Percentiles rank a stretch among this genome's conserved stretches.
Conservation (phyloP, 495 filamentous ascomycete genomes). For the Aspergillus campestris region DNA sequence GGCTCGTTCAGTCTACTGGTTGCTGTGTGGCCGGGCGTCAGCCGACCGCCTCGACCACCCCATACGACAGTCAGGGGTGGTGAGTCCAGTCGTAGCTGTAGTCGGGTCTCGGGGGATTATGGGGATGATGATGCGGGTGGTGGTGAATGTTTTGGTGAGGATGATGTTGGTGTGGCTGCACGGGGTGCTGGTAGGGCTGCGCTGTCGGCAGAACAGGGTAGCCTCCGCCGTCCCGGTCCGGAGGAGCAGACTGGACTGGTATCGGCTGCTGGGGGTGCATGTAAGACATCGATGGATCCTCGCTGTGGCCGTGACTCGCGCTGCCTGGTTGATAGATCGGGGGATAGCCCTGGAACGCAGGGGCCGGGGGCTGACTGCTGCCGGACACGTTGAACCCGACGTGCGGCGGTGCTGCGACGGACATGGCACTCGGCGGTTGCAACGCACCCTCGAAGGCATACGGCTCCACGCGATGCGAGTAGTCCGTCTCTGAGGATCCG, state of each 20-base stretch:
- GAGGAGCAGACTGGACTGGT: constrained; percentile 4
- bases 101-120: constrained; percentile 3
- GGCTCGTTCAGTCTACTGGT: too few species aligned
- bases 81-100: constrained; percentile 15
- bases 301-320: constrained; percentile 4
- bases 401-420: constrained; percentile 7
- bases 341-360: constrained; percentile 7
- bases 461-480: constrained; percentile 11
- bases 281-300: constrained; percentile 2
- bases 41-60: too few species aligned
- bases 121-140: constrained; percentile 1
- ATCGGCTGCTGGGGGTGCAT: constrained; percentile 3
- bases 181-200: neutral
- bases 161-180: constrained; percentile 9
- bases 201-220: constrained; percentile 4
- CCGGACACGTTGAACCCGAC: constrained; percentile 5
- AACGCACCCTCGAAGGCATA: constrained; percentile 14
- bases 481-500: constrained; percentile 15
- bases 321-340: constrained; percentile 8
- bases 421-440: constrained; percentile 7
- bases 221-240: constrained; percentile 6
- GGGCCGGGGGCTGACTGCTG: constrained; percentile 4
- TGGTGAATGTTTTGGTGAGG: neutral
- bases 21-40: too few species aligned
- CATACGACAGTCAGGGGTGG: constrained; percentile 2